A percentile compares a stretch with the other conserved stretches of the same genome.
Conservation (phyloP, 2,329 filamentous ascomycete genomes). For the Pseudogymnoascus sp. region DNA sequence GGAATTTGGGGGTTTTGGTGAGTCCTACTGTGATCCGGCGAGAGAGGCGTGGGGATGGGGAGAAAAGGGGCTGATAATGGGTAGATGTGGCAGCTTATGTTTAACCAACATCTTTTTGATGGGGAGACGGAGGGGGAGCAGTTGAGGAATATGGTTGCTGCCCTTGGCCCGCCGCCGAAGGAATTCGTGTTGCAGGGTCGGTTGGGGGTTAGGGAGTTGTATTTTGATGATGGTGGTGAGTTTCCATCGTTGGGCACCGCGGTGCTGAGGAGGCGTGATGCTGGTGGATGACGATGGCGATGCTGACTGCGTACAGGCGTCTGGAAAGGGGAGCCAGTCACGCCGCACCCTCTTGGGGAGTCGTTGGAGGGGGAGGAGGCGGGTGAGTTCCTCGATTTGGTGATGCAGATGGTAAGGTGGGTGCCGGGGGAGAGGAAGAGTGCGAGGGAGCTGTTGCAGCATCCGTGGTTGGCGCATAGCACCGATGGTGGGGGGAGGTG, state of each 20-base stretch:
- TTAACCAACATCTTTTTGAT: conserved; percentile 4
- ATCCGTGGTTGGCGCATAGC: conserved; percentile 24
- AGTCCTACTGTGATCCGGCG: background rate
- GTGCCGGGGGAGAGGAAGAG: conserved; percentile 27
- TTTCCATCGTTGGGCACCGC: background rate
- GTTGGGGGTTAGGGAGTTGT: background rate
- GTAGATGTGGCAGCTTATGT: conserved; percentile 2
- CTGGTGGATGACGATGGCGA: background rate
- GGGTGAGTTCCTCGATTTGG: conserved; percentile 26
- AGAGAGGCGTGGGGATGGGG: background rate
- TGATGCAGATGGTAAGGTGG: conserved; percentile 29
- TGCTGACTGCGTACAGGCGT: conserved; percentile 9
- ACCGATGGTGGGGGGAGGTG: background rate
- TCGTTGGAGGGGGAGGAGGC: conserved; percentile 27
- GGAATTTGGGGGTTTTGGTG: conserved; percentile 23
- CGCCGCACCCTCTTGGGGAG: conserved; percentile 10
- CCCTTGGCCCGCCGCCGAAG: conserved; percentile 33
- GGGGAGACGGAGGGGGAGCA: conserved; percentile 28
- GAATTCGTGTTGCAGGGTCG: conserved; percentile 18
- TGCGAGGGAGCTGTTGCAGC: conserved; percentile 27
- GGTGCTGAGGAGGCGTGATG: background rate
- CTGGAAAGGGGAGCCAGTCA: conserved; percentile 9
- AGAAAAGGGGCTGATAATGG: background rate
- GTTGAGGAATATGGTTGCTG: conserved; percentile 35
- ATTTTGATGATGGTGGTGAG: conserved; percentile 13